These are phyloP conservation scores for Lachancea fermentati DNA, from an alignment of 805 yeast genomes.

Conservation along the genomic window DNA sequence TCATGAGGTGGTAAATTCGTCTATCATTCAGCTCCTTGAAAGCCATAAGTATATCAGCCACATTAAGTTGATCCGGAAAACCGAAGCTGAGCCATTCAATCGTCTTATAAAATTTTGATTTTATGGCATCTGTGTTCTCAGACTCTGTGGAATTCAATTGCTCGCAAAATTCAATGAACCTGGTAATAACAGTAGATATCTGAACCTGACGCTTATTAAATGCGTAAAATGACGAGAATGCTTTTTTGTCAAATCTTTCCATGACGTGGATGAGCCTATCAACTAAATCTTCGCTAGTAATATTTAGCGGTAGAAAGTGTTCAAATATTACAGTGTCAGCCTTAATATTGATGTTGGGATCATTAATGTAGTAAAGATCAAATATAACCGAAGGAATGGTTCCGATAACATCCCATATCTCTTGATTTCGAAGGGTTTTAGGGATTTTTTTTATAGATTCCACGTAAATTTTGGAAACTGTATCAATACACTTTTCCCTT, in stretches of 20 bases:
- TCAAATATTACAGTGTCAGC: slow-evolving; percentile 62
- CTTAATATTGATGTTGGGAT: slow-evolving; percentile 53
- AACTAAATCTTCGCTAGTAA: slow-evolving; percentile 43
- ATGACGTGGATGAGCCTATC: slow-evolving; percentile 47
- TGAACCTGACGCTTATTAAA: slow-evolving; percentile 65
- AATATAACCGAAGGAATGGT: slow-evolving; percentile 61
- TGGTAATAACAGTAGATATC: slow-evolving; percentile 44
- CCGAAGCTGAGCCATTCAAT: slow-evolving; percentile 55
- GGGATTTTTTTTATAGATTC: slow-evolving; percentile 33
- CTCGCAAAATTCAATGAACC: slow-evolving; percentile 47
- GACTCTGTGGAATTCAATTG: slow-evolving; percentile 32
- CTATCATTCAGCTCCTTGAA: slow-evolving; percentile 53
- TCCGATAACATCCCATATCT: slow-evolving; percentile 28
- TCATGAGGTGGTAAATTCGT: slow-evolving; percentile 52
- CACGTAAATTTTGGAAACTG: slow-evolving; percentile 53
- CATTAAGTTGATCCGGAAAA: slow-evolving; percentile 48
- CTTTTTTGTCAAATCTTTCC: slow-evolving; percentile 46
- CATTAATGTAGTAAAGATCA: slow-evolving; percentile 68
- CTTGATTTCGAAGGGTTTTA: slow-evolving; percentile 16
- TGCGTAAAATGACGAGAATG: slow-evolving; percentile 62
- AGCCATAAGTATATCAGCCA: slow-evolving; percentile 45
- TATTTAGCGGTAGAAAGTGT: slow-evolving; percentile 51
- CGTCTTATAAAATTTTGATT: slow-evolving; percentile 45
- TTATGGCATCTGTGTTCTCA: slow-evolving; percentile 20
- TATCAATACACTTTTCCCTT: slow-evolving; percentile 51